A percentile compares a stretch with the other conserved stretches of the same genome.
Evolutionary conservation across 1,284 basidiomycete species (phyloP).

Genomic region (Austroboletus sp.): DNA sequence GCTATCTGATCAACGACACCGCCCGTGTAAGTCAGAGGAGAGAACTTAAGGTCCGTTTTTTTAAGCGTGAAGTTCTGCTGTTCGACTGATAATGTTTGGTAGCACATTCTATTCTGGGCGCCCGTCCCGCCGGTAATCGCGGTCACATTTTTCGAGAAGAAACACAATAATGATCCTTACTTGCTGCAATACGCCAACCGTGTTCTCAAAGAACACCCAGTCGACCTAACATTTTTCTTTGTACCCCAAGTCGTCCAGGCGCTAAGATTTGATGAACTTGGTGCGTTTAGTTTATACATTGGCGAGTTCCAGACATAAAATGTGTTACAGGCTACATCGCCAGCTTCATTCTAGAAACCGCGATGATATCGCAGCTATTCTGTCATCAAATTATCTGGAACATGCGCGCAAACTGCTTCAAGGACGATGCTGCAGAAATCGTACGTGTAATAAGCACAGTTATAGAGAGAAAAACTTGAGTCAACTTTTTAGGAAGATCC

Average conservation of each 20-base stretch:
- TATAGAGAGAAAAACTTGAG: not conserved
- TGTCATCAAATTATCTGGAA: slow-evolving; percentile 99
- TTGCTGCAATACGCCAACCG: slow-evolving; percentile 96
- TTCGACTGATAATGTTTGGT: slow-evolving; percentile 17
- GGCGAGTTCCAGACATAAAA: slow-evolving; percentile 1
- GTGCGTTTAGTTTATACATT: slow-evolving; percentile 38
- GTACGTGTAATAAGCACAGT: slow-evolving; percentile 40
- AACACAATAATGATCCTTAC: slow-evolving; percentile 77
- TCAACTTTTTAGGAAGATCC: slow-evolving; percentile 66
- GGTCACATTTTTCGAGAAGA: slow-evolving; percentile 79
- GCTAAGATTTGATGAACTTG: slow-evolving; percentile 79
- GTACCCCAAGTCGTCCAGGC: slow-evolving; percentile 98
- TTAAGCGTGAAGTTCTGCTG: not conserved
- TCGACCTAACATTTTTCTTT: slow-evolving; percentile 96
- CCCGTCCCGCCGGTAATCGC: slow-evolving; percentile 85
- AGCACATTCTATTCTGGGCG: slow-evolving; percentile 86
- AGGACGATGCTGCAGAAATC: slow-evolving; percentile 80
- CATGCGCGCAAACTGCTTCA: slow-evolving; percentile 98
- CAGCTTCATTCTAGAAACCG: slow-evolving; percentile 94
- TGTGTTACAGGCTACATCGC: slow-evolving; percentile 75
- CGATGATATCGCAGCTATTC: slow-evolving; percentile 95
- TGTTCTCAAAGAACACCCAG: slow-evolving; percentile 89
- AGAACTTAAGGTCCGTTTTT: slow-evolving; percentile 61
- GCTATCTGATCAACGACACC: slow-evolving; percentile 71
- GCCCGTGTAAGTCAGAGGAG: slow-evolving; percentile 51